Evolutionary conservation across 257 asterid species (phyloP), one percentile per base, ranked within the genome.

Genomic region (Misopates orontium): DNA sequence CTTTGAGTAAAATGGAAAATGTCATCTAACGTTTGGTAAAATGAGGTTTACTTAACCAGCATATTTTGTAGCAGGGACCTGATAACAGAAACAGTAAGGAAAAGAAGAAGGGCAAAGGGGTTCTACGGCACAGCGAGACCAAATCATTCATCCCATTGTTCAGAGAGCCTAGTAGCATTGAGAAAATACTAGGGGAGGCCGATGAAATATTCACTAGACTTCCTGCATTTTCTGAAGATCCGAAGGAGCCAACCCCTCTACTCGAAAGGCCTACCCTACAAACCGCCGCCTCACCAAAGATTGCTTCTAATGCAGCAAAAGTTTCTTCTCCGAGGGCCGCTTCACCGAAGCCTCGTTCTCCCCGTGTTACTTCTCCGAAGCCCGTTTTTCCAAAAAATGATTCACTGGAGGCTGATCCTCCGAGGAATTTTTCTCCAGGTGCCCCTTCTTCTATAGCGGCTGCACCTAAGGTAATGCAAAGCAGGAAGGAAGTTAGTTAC

Each of bases 81-180:
- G 88, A 84, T 72, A 90, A 80, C 87, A 90, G 67, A 82, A 71
- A 68, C 70, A 50, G 77, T 62, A 88, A 83, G 76, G 96, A 87
- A 77, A 88, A 83, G 87, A 84, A 84, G 93, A 87, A 90, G 71
- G 90, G 85, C 14, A 82, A 77, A 74, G 88, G 96, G 40, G 73
- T 82, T 62, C 42, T 78, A 52, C 82, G 79, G 68, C 87, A 68
- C 63, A 88, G 83, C n/a, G 93, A 85, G 57, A 77, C 73, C 32
- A 87, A 83, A 78, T 83, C 97, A 3, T 94, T 88, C 69, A 79
- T 84, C 76, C 97, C 97, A 60, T 80, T 83, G 56, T 94, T 94
- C 77, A 75, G 87, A 79, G 85, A 74, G 80, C 99, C 99, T 4
- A 94, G 97, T 76, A 94, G 99, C 85, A 88, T 94, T 59, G 99